phyloP scores from a whole-genome alignment of 768 basidiomycete species.

The Russula compacta region DNA sequence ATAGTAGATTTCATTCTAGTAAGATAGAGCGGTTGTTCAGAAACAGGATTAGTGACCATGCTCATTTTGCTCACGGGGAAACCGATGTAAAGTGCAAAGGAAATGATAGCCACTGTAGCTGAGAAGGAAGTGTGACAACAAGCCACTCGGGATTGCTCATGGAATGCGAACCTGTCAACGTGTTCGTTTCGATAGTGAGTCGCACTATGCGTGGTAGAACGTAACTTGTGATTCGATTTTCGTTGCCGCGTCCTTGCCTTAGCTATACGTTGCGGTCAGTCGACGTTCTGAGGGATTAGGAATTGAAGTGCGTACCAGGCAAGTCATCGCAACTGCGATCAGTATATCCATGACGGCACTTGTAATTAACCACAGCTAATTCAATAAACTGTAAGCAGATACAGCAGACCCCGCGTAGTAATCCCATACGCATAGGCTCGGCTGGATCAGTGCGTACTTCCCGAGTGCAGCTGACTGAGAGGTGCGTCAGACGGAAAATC shows the following conservation, averaged over 20 bases:
- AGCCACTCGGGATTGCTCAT: too few species aligned
- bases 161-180: constrained; percentile 9
- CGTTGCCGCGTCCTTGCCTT: neutral
- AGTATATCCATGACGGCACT: constrained; percentile 4
- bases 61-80: neutral
- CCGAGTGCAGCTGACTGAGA: neutral
- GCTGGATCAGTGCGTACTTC: neutral
- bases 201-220: constrained; percentile 20
- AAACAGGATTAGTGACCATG: neutral
- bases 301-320: neutral
- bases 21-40: neutral
- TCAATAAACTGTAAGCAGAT: neutral
- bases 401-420: too few species aligned
- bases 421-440: neutral
- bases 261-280: neutral
- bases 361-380: constrained; percentile 8
- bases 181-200: constrained; percentile 24
- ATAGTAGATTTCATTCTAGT: constrained; percentile 8
- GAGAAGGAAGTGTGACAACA: neutral
- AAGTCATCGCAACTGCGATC: constrained; percentile 7
- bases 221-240: neutral
- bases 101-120: constrained; percentile 2
- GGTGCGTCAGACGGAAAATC: neutral
- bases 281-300: neutral
- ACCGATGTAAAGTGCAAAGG: neutral